These are phyloP conservation scores for Aurifilum marmelostoma DNA, from an alignment of 2,329 filamentous ascomycete genomes.

Conservation along the genomic window DNA sequence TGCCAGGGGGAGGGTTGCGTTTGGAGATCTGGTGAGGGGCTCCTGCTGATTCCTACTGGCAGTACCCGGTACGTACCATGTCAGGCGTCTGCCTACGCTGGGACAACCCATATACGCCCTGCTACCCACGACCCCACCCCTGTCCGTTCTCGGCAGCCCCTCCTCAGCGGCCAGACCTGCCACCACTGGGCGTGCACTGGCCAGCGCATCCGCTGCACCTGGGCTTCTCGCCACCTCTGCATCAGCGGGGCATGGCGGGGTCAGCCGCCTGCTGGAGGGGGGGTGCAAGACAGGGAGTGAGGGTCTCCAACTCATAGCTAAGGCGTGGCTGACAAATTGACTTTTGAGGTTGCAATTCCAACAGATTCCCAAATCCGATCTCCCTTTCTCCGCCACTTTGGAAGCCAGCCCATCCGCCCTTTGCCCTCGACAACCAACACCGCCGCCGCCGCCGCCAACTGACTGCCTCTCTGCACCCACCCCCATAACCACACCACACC, in stretches of 20 bases:
- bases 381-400: constrained; percentile 26
- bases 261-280: background rate
- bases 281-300: background rate
- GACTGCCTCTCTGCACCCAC: background rate
- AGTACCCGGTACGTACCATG: background rate
- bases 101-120: background rate
- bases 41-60: background rate
- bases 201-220: background rate
- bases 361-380: constrained; percentile 15
- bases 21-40: background rate
- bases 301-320: background rate
- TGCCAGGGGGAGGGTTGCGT: background rate
- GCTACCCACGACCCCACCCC: background rate
- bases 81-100: background rate
- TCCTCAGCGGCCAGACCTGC: background rate
- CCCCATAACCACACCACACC: background rate
- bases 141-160: background rate
- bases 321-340: constrained; percentile 35
- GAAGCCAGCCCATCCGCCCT: constrained; percentile 20
- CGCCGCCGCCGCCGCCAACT: background rate
- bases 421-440: background rate
- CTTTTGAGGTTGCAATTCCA: constrained; percentile 30
- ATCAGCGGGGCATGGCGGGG: background rate
- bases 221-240: background rate
- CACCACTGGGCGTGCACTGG: background rate